These are phyloP conservation scores for Trichophyton mentagrophytes DNA, from an alignment of 2,329 filamentous ascomycete genomes.

Conservation along the genomic window DNA sequence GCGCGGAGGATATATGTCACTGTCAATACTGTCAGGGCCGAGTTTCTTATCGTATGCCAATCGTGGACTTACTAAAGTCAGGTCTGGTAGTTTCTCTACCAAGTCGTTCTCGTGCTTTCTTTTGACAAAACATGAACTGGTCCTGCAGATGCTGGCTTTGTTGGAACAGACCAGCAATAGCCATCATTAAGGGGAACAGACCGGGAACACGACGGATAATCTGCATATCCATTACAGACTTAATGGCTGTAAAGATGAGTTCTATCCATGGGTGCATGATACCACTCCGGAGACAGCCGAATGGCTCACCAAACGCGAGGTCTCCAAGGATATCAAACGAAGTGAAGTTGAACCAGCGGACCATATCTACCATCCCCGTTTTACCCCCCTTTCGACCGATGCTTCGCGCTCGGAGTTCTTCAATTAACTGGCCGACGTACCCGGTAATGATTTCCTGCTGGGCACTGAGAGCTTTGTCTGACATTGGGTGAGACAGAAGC, in stretches of 20 bases:
- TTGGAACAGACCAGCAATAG: neutral
- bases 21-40: neutral
- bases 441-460: neutral
- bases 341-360: constrained; percentile 21
- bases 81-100: neutral
- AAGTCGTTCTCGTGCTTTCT: neutral
- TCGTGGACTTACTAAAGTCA: neutral
- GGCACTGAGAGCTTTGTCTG: neutral
- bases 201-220: neutral
- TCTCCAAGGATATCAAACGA: constrained; percentile 25
- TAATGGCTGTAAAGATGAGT: constrained; percentile 14
- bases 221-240: neutral
- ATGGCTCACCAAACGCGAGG: constrained; percentile 21
- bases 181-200: neutral
- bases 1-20: neutral
- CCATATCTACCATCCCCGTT: constrained; percentile 13
- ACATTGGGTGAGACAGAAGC: neutral
- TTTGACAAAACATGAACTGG: neutral
- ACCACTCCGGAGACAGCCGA: constrained; percentile 19
- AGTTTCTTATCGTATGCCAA: neutral
- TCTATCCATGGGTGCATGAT: constrained; percentile 19
- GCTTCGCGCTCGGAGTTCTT: neutral
- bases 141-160: neutral
- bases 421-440: neutral
- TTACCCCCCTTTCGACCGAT: neutral